Conservation (phyloP, 202 grass and related monocot species). For the Carex sylvatica region DNA sequence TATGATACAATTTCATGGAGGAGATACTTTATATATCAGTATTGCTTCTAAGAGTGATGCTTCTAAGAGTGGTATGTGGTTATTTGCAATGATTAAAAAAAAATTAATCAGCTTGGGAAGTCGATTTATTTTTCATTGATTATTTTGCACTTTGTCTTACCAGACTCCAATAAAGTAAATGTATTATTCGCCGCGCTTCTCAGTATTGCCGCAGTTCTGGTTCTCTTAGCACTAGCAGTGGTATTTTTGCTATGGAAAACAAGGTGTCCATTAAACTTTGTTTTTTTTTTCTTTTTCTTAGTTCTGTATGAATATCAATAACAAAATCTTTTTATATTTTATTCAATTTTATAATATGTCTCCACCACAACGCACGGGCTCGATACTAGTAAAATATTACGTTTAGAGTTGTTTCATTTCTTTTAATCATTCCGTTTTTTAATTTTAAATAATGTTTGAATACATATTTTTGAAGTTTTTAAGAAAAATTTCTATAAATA, state of each 20-base stretch:
- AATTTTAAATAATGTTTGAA: too few species aligned
- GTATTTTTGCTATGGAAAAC: neutral
- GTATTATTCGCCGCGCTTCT: neutral
- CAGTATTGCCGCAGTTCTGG: neutral
- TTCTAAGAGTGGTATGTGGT: constrained; percentile 12
- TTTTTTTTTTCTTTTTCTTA: too few species aligned
- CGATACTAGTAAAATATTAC: too few species aligned
- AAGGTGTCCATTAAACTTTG: too few species aligned
- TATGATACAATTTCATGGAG: constrained; percentile 14
- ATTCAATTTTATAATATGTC: too few species aligned
- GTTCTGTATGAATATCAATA: too few species aligned
- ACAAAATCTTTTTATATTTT: too few species aligned
- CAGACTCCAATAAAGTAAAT: neutral
- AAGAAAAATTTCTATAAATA: too few species aligned
- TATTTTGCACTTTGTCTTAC: neutral
- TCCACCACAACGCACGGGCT: too few species aligned
- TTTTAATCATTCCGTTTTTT: too few species aligned
- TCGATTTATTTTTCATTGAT: neutral
- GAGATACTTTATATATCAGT: constrained; percentile 24
- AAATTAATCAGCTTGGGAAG: neutral
- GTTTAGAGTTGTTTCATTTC: too few species aligned
- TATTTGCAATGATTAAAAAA: neutral
- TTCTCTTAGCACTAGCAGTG: neutral
- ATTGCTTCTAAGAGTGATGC: neutral
- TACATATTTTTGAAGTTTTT: too few species aligned